A percentile compares a stretch with the other conserved stretches of the same genome.
These are phyloP conservation scores for Saccharomyces hybrid DNA, from an alignment of 1,139 yeast species.

Conservation along the genomic window DNA sequence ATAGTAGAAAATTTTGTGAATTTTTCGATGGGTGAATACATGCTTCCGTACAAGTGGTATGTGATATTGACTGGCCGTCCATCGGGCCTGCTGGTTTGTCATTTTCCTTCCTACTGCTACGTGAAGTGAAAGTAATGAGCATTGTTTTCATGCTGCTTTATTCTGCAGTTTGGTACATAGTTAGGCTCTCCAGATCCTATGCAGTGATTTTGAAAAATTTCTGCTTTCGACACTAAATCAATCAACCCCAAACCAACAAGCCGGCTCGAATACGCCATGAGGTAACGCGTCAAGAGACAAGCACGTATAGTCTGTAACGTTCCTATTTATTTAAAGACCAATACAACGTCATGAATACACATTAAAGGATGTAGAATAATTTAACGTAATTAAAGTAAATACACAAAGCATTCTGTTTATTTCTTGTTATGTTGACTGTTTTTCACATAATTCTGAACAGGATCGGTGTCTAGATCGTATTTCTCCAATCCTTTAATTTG, in stretches of 20 bases:
- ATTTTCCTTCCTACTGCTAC: no score
- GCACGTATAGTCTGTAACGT: not conserved
- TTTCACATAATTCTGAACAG: slow-evolving; percentile 28
- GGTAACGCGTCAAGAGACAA: not conserved
- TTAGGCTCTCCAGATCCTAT: no score
- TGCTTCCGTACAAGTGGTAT: no score
- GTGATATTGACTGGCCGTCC: no score
- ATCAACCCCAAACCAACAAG: no score
- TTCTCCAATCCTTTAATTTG: slow-evolving; percentile 20
- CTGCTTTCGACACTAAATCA: no score
- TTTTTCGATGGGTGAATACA: no score
- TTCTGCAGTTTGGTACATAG: no score
- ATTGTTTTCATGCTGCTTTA: no score
- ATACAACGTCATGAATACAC: not conserved
- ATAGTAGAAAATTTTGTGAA: not conserved
- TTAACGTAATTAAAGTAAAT: not conserved
- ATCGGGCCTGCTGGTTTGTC: no score
- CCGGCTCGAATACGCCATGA: not conserved
- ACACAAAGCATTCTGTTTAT: not conserved
- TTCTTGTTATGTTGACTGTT: slow-evolving; percentile 18
- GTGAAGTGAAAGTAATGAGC: no score
- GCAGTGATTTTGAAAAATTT: no score
- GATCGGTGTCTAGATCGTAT: slow-evolving; percentile 29
- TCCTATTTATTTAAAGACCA: not conserved
- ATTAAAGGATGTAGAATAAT: not conserved